phyloP scores from a whole-genome alignment of 2,329 filamentous ascomycete genomes.

The Colletotrichum sidae region DNA sequence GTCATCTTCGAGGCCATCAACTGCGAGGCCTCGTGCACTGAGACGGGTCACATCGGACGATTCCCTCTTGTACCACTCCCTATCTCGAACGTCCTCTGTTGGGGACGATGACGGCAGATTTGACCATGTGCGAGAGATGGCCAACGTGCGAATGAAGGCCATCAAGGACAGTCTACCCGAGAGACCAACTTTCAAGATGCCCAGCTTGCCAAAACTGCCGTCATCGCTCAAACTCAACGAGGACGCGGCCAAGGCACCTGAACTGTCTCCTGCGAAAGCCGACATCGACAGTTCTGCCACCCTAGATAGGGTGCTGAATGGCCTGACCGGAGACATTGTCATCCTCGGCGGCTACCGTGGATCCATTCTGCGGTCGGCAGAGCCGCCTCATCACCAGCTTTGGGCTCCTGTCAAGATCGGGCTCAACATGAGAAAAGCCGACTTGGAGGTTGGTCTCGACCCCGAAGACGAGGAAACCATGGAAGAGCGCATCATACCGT shows the following conservation, averaged over 20 bases:
- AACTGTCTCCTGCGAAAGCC: conserved; percentile 39
- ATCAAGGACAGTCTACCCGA: conserved; percentile 90
- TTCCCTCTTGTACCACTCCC: conserved; percentile 79
- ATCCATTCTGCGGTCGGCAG: conserved; percentile 86
- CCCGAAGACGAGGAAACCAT: conserved; percentile 86
- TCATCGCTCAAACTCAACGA: conserved; percentile 43
- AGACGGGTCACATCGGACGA: conserved; percentile 79
- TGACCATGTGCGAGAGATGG: conserved; percentile 82
- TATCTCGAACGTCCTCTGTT: conserved; percentile 84
- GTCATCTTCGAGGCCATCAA: conserved; percentile 24
- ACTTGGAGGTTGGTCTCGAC: conserved; percentile 86
- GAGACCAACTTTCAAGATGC: conserved; percentile 79
- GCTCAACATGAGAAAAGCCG: conserved; percentile 89
- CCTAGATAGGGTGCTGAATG: conserved; percentile 69
- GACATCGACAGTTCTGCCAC: conserved; percentile 42
- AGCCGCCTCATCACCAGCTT: conserved; percentile 84
- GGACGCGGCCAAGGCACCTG: conserved; percentile 37
- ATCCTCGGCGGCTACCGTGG: conserved; percentile 92
- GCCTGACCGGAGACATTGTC: conserved; percentile 85
- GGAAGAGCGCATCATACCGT: conserved; percentile 84
- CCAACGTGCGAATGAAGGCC: conserved; percentile 90
- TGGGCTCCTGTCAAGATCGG: conserved; percentile 97
- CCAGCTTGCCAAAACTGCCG: conserved; percentile 68
- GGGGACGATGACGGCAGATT: conserved; percentile 83
- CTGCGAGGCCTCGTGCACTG: conserved; percentile 47